These are phyloP conservation scores for Colletotrichum destructivum DNA, from an alignment of 2,329 filamentous ascomycete genomes.

Conservation along the genomic window DNA sequence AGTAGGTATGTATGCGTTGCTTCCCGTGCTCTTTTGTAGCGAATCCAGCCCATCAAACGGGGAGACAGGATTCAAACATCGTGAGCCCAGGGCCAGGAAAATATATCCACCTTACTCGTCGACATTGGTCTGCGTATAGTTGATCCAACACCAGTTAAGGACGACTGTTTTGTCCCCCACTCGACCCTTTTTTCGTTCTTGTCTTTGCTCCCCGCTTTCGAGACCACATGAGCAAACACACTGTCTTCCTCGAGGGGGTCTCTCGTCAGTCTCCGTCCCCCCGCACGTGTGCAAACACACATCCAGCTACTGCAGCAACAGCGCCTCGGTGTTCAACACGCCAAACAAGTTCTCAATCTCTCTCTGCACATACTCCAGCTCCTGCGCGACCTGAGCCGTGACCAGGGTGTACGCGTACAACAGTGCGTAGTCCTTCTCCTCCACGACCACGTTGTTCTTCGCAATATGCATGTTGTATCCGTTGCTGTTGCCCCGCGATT, in stretches of 20 bases:
- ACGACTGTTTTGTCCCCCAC: constrained; percentile 8
- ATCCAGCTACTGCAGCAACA: constrained; percentile 66
- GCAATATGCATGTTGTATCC: constrained; percentile 34
- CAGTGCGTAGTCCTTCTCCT: constrained; percentile 89
- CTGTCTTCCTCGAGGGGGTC: background rate
- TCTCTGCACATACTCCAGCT: constrained; percentile 71
- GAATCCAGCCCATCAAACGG: background rate
- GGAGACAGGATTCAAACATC: background rate
- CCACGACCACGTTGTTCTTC: constrained; percentile 60
- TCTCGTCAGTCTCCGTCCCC: background rate
- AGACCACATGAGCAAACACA: background rate
- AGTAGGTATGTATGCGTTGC: constrained; percentile 20
- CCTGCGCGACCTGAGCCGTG: constrained; percentile 76
- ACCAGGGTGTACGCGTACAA: constrained; percentile 90
- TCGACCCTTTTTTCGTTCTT: constrained; percentile 7
- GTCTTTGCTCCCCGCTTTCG: background rate
- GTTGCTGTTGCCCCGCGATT: constrained; percentile 29
- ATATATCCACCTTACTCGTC: background rate
- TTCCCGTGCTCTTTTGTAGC: constrained; percentile 11
- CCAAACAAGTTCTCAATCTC: constrained; percentile 77
- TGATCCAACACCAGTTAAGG: background rate
- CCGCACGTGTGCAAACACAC: too few species aligned
- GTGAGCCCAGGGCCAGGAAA: background rate
- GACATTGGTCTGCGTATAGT: background rate
- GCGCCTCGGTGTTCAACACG: constrained; percentile 71